Evolutionary conservation across 2,329 filamentous ascomycete genomes (phyloP).

Genomic region (Fusarium floridanum): DNA sequence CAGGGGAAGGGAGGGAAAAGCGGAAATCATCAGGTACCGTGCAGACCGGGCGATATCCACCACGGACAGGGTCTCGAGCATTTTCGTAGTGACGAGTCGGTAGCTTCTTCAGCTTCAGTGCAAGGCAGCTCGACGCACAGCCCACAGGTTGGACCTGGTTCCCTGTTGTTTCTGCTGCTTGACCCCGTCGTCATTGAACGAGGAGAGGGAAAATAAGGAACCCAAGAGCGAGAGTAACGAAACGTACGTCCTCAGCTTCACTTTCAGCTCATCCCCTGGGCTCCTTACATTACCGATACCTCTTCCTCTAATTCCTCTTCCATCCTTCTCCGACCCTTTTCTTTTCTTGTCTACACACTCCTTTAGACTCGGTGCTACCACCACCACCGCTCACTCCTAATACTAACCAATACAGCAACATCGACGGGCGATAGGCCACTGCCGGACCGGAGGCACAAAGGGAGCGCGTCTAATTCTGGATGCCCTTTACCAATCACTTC

Average conservation of each 20-base stretch:
- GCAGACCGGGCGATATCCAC: conserved; percentile 31
- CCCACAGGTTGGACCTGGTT: conserved; percentile 33
- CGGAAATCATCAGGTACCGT: conserved; percentile 41
- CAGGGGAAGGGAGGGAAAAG: conserved; percentile 32
- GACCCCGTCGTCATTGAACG: conserved; percentile 20
- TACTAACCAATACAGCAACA: conserved; percentile 34
- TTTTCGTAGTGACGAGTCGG: conserved; percentile 1
- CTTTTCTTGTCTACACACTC: conserved; percentile 3
- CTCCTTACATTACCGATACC: conserved; percentile 21
- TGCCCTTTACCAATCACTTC: conserved; percentile 37
- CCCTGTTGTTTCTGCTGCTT: conserved; percentile 13
- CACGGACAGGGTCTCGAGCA: conserved; percentile 12
- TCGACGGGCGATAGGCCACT: conserved; percentile 38
- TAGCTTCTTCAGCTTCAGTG: conserved; percentile 16
- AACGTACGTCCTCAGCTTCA: conserved; percentile 34
- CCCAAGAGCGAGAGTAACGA: conserved; percentile 3
- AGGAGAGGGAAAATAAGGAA: conserved; percentile 10
- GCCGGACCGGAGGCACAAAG: conserved; percentile 24
- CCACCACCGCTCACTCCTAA: conserved; percentile 20
- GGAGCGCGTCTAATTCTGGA: conserved; percentile 34
- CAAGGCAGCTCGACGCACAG: conserved; percentile 33
- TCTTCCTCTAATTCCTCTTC: conserved; percentile 15
- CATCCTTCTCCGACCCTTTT: conserved; percentile 12
- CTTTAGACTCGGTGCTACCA: conserved; percentile 4
- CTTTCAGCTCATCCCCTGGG: conserved; percentile 19